Percentiles rank a stretch among this genome's conserved stretches.
These are phyloP conservation scores for Tylopilus sp. DNA, from an alignment of 768 basidiomycete genomes.

Conservation along the genomic window DNA sequence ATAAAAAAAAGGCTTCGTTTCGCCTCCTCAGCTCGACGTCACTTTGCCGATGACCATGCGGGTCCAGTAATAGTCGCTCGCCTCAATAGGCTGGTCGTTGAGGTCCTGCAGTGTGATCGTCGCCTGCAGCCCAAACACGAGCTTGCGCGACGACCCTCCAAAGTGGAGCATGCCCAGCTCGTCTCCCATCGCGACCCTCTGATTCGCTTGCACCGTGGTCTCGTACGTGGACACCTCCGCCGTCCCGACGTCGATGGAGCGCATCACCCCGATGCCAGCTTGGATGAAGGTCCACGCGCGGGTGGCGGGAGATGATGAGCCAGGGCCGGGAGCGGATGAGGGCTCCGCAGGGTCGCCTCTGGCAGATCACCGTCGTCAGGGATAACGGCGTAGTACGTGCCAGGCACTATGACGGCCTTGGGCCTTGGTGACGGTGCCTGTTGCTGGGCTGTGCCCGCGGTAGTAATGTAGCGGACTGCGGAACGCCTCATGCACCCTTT, in stretches of 20 bases:
- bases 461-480: conserved; percentile 58
- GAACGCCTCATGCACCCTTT: conserved; percentile 53
- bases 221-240: conserved; percentile 45
- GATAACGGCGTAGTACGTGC: conserved; percentile 11
- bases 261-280: conserved; percentile 52
- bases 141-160: conserved; percentile 24
- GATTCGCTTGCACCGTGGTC: neutral
- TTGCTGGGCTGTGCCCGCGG: conserved; percentile 58
- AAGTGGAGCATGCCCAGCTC: conserved; percentile 57
- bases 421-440: conserved; percentile 28
- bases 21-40: neutral
- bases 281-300: conserved; percentile 54
- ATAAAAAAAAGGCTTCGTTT: too few relatives aligned
- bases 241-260: conserved; percentile 59
- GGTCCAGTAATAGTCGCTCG: neutral
- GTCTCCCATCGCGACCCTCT: neutral
- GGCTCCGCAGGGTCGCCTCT: conserved; percentile 1
- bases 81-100: neutral
- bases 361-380: conserved; percentile 2
- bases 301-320: conserved; percentile 42
- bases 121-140: conserved; percentile 21
- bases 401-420: conserved; percentile 31
- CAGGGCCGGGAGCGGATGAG: conserved; percentile 36
- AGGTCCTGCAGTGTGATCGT: neutral
- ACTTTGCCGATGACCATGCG: neutral